Evolutionary conservation across 805 yeast species (phyloP).

Genomic region (Wickerhamomyces subpelliculosus): DNA sequence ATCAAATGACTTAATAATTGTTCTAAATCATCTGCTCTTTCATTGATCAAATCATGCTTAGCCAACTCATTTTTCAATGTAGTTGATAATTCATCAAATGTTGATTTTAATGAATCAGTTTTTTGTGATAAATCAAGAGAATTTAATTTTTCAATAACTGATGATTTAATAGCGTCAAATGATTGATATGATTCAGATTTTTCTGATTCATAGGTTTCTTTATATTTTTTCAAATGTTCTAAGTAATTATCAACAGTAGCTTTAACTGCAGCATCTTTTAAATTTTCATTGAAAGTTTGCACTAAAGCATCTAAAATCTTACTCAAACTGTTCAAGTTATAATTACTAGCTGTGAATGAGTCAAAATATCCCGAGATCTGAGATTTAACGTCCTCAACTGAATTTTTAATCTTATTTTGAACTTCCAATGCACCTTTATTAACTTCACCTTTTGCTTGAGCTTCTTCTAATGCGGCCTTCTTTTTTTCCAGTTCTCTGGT

Average conservation of each 20-base stretch:
- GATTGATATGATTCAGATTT: background rate
- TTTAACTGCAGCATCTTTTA: slow-evolving; percentile 85
- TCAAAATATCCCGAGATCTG: slow-evolving; percentile 13
- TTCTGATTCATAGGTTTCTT: slow-evolving; percentile 2
- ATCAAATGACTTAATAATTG: slow-evolving; percentile 36
- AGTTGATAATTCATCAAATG: slow-evolving; percentile 3
- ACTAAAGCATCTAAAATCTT: slow-evolving; percentile 41
- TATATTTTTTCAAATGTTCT: slow-evolving; percentile 5
- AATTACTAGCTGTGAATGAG: slow-evolving; percentile 15
- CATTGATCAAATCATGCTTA: slow-evolving; percentile 9
- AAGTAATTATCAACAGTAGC: slow-evolving; percentile 47
- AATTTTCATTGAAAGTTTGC: slow-evolving; percentile 66
- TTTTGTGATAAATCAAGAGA: slow-evolving; percentile 4
- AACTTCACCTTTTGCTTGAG: slow-evolving; percentile 7
- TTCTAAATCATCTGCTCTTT: slow-evolving; percentile 31
- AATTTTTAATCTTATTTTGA: slow-evolving; percentile 10
- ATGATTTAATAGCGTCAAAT: background rate
- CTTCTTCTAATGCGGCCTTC: slow-evolving; percentile 3
- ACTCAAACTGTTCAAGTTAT: slow-evolving; percentile 18
- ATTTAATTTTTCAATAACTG: background rate
- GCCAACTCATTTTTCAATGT: slow-evolving; percentile 5
- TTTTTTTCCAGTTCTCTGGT: slow-evolving; percentile 7
- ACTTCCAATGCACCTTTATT: slow-evolving; percentile 9
- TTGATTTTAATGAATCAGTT: slow-evolving; percentile 1
- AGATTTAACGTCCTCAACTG: slow-evolving; percentile 11